These are phyloP conservation scores for Komagataella pastoris DNA, from an alignment of 805 yeast species.

Conservation along the genomic window DNA sequence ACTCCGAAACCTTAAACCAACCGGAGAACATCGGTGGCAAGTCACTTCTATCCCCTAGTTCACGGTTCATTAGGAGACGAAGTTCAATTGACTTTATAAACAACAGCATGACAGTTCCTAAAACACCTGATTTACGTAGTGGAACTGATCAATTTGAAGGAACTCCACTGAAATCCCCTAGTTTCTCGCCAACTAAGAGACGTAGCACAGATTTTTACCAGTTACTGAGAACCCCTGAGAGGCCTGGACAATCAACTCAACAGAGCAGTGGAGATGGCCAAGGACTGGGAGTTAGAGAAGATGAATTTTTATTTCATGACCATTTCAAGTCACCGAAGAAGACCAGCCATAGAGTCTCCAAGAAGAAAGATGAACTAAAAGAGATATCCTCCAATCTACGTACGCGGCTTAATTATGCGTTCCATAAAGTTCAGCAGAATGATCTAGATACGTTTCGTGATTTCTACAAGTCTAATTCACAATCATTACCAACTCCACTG, in stretches of 20 bases:
- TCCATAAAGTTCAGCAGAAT: conserved; percentile 21
- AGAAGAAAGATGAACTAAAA: conserved; percentile 19
- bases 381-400: conserved; percentile 22
- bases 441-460: conserved; percentile 1
- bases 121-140: conserved; percentile 15
- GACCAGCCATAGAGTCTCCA: conserved; percentile 13
- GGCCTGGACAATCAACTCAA: conserved; percentile 4
- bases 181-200: conserved; percentile 16
- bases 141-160: conserved; percentile 13
- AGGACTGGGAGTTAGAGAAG: conserved; percentile 9
- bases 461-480: background rate
- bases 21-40: background rate
- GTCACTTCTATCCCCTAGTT: background rate
- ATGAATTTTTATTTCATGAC: conserved; percentile 17
- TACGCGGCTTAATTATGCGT: conserved; percentile 21
- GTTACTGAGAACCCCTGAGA: conserved; percentile 21
- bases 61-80: background rate
- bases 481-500: background rate
- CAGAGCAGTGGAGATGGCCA: conserved; percentile 4
- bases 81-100: background rate
- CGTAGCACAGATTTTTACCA: conserved; percentile 20
- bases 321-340: conserved; percentile 11
- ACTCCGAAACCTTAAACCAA: background rate
- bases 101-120: conserved; percentile 7
- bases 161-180: conserved; percentile 20